phyloP scores from a whole-genome alignment of 352 stramenopile species.

The Phytophthora niederhauseri region DNA sequence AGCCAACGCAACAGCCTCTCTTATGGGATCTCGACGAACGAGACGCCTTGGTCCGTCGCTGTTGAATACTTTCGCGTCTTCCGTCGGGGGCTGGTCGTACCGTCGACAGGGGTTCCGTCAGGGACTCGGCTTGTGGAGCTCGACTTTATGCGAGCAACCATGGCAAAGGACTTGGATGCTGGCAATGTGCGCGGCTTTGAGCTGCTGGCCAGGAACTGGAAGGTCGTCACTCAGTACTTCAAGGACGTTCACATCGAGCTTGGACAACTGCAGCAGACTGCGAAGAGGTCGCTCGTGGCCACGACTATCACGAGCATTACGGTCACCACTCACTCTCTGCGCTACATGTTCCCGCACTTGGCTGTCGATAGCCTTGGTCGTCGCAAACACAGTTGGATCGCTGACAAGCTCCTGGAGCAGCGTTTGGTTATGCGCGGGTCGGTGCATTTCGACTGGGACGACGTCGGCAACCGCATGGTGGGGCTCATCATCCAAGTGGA shows the following conservation, averaged over 20 bases:
- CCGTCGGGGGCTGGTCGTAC: too few relatives aligned
- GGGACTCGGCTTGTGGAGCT: neutral
- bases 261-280: neutral
- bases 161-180: neutral
- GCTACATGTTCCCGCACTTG: slow-evolving; percentile 5
- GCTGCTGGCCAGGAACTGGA: slow-evolving; percentile 6
- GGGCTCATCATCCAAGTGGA: neutral
- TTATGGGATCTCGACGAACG: neutral
- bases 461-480: neutral
- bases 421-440: neutral
- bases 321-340: neutral
- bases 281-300: neutral
- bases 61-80: neutral
- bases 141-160: neutral
- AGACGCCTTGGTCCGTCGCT: neutral
- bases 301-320: neutral
- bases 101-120: too few relatives aligned
- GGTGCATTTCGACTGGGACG: slow-evolving; percentile 3
- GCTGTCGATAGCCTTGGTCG: neutral
- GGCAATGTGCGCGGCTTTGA: neutral
- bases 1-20: neutral
- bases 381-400: neutral
- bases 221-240: slow-evolving; percentile 1
- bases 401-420: slow-evolving; percentile 1
- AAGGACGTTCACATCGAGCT: neutral